Evolutionary conservation across 1,284 basidiomycete genomes (phyloP).

Genomic region (Hemileia vastatrix): DNA sequence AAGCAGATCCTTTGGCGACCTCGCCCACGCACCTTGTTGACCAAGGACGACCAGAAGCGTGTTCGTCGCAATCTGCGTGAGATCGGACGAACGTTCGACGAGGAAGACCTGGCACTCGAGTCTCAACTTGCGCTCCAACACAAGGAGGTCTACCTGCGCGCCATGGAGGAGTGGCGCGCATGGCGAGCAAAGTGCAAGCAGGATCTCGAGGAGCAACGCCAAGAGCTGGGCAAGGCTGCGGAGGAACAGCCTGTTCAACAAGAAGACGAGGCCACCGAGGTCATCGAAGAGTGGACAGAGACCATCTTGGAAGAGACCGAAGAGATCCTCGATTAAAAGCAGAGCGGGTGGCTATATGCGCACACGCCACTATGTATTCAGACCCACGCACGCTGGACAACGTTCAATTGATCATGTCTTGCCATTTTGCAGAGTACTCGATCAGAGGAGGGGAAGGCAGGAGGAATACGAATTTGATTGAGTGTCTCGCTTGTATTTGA

Average conservation of each 20-base stretch:
- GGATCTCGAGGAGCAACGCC: constrained; percentile 32
- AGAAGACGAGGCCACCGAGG: constrained; percentile 38
- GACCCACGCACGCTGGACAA: no score
- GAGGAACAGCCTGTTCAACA: no score
- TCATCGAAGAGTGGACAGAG: constrained; percentile 42
- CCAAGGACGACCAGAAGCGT: constrained; percentile 75
- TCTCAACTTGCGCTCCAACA: constrained; percentile 84
- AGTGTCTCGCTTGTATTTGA: no score
- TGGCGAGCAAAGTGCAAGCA: constrained; percentile 53
- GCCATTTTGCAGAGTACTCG: no score
- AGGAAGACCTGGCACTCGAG: constrained; percentile 91
- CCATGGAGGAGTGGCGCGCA: constrained; percentile 97
- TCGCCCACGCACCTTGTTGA: constrained; percentile 73
- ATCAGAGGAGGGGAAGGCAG: no score
- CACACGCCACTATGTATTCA: no score
- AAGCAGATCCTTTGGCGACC: constrained; percentile 99
- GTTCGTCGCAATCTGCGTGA: constrained; percentile 85
- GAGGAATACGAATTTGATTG: no score
- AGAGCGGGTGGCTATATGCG: no score
- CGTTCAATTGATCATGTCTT: no score
- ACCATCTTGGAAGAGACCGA: no score
- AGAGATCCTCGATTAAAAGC: no score
- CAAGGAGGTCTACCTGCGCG: constrained; percentile 54
- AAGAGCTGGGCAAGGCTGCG: constrained; percentile 31
- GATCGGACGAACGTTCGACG: constrained; percentile 83